Evolutionary conservation across 106 monocot genomes (phyloP).

Genomic region (Dendrobium catenatum): DNA sequence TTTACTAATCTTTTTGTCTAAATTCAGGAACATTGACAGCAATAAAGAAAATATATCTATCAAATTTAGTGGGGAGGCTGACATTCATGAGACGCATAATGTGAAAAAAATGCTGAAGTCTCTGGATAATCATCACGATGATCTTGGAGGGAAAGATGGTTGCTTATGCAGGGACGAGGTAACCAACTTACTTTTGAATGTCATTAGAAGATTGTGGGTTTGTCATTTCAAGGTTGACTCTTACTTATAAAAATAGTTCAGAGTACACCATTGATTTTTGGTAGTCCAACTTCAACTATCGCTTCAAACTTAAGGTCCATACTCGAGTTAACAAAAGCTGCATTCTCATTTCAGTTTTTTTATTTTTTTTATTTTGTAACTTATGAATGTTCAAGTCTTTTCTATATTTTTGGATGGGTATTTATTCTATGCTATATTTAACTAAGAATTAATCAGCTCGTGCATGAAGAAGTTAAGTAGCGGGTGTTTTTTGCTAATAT

Average conservation of each 20-base stretch:
- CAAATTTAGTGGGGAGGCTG: neutral
- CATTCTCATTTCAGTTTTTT: neutral
- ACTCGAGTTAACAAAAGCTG: neutral
- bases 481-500: too few species aligned
- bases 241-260: neutral
- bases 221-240: slow-evolving; percentile 1
- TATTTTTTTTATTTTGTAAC: too few species aligned
- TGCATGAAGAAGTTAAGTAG: too few species aligned
- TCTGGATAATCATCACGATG: neutral
- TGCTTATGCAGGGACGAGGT: neutral
- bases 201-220: neutral
- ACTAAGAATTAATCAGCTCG: neutral
- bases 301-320: neutral
- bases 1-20: neutral
- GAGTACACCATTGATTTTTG: neutral
- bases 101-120: neutral
- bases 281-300: neutral
- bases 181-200: slow-evolving; percentile 8
- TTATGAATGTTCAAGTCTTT: neutral
- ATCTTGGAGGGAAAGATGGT: neutral
- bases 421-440: neutral
- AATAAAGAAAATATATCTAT: slow-evolving; percentile 4
- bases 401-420: neutral
- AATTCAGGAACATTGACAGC: neutral
- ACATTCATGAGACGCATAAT: neutral